Percentiles rank a stretch among this genome's conserved stretches.
Evolutionary conservation across 202 grass and related monocot species (phyloP).

Genomic region (Setaria italica): DNA sequence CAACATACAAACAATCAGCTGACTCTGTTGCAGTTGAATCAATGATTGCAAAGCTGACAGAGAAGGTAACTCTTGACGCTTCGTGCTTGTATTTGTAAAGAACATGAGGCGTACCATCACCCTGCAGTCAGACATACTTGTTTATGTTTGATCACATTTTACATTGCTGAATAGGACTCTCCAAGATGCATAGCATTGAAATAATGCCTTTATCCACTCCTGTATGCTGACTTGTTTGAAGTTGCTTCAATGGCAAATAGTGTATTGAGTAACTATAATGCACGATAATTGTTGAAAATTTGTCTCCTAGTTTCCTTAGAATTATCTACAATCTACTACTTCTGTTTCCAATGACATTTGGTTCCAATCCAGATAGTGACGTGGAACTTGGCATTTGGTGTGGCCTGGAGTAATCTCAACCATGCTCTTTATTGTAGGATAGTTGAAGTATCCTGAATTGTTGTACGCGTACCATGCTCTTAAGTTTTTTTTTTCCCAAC

Average conservation of each 20-base stretch:
- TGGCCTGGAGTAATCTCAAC: constrained; percentile 5
- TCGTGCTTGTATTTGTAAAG: constrained; percentile 12
- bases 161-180: neutral
- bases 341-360: neutral
- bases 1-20: constrained; percentile 87
- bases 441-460: neutral
- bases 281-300: neutral
- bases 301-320: neutral
- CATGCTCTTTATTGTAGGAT: neutral
- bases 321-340: neutral
- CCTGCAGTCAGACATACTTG: neutral
- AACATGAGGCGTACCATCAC: neutral
- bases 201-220: neutral
- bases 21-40: constrained; percentile 77
- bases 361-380: neutral
- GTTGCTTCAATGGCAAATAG: neutral
- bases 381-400: neutral
- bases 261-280: neutral
- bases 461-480: neutral
- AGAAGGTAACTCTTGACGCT: constrained; percentile 65
- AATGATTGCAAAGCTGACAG: constrained; percentile 76
- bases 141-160: neutral
- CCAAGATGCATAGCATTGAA: neutral
- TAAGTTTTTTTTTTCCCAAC: neutral
- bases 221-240: constrained; percentile 6